Conservation (phyloP, 306 rosid genomes). For the Lathyrus aphaca region DNA sequence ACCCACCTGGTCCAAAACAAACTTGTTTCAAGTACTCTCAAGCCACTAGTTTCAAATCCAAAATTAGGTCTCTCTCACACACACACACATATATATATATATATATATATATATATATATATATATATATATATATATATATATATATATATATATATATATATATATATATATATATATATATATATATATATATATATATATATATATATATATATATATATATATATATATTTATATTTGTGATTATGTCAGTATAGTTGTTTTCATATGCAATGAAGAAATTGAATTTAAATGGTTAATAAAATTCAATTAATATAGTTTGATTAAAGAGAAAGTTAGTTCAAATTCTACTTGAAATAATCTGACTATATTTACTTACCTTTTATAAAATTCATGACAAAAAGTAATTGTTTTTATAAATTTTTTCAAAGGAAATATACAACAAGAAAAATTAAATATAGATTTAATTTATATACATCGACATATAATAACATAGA, state of each 20-base stretch:
- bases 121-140: too few relatives aligned
- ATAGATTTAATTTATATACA: too few relatives aligned
- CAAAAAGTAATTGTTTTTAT: background rate
- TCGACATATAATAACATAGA: too few relatives aligned
- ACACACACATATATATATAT: too few relatives aligned
- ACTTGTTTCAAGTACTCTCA: constrained; percentile 35
- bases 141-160: too few relatives aligned
- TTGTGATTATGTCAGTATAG: background rate
- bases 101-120: constrained; percentile 8
- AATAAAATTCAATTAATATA: background rate
- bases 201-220: constrained; percentile 5
- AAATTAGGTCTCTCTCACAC: too few relatives aligned
- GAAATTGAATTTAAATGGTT: background rate
- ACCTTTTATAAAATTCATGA: background rate
- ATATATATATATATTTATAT: too few relatives aligned
- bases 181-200: constrained; percentile 27
- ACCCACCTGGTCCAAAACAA: constrained; percentile 44
- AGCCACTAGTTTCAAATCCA: constrained; percentile 41
- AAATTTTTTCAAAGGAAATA: background rate
- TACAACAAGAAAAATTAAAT: too few relatives aligned
- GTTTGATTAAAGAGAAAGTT: background rate
- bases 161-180: too few relatives aligned
- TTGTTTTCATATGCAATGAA: background rate
- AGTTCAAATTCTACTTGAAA: background rate
- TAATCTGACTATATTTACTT: background rate